These are phyloP conservation scores for Ophiorrhiza pumila DNA, from an alignment of 257 asterid genomes.

Conservation along the genomic window DNA sequence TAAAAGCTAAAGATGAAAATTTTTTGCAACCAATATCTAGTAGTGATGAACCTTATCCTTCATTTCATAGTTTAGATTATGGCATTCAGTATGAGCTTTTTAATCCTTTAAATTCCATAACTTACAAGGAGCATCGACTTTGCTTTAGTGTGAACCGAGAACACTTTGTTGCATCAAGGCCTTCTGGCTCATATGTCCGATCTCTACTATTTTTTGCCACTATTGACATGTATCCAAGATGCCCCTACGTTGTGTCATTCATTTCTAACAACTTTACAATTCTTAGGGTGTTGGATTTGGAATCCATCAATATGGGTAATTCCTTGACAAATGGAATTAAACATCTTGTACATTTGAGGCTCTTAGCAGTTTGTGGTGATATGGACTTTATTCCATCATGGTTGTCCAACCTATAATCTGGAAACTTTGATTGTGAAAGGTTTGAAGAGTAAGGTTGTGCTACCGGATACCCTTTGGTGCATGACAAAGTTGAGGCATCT, in stretches of 20 bases:
- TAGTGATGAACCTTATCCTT: background rate
- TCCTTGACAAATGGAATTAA: background rate
- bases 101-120: background rate
- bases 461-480: no score
- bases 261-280: background rate
- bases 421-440: constrained; percentile 13
- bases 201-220: constrained; percentile 12
- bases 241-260: background rate
- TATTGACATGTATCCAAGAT: constrained; percentile 16
- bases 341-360: background rate
- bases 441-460: constrained; percentile 9
- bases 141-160: background rate
- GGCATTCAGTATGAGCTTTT: background rate
- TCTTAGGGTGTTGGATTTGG: constrained; percentile 15
- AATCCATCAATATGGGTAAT: constrained; percentile 13
- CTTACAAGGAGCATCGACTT: background rate
- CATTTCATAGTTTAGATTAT: constrained; percentile 2
- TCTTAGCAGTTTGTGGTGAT: constrained; percentile 2
- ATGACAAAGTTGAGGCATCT: no score
- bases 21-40: background rate
- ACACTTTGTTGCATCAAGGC: background rate
- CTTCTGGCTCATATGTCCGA: constrained; percentile 9
- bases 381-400: constrained; percentile 10
- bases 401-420: constrained; percentile 3
- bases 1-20: constrained; percentile 1